Percentiles rank a stretch among this genome's conserved stretches.
phyloP scores from a whole-genome alignment of 768 basidiomycete genomes.

The Amanita pseudoporphyria region DNA sequence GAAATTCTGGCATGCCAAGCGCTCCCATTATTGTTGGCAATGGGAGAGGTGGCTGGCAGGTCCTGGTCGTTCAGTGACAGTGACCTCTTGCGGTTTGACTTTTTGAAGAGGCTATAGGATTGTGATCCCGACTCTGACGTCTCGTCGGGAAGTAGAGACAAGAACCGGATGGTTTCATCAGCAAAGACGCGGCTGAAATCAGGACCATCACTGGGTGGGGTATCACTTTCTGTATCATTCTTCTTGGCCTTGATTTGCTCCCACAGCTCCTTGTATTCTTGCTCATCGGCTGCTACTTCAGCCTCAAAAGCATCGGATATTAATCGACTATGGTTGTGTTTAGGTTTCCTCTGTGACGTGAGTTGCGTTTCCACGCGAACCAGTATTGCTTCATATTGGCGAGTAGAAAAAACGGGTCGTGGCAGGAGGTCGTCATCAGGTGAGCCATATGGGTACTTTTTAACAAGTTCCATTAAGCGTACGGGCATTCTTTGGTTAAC shows the following conservation, averaged over 20 bases:
- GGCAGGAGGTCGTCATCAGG: slow-evolving; percentile 40
- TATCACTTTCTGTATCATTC: slow-evolving; percentile 20
- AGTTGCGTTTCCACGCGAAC: slow-evolving; percentile 56
- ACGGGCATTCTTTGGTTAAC: slow-evolving; percentile 48
- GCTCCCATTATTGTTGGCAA: slow-evolving; percentile 11
- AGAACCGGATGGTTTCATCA: slow-evolving; percentile 57
- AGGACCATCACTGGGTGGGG: slow-evolving; percentile 27
- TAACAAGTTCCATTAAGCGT: slow-evolving; percentile 61
- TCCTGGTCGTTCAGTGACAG: slow-evolving; percentile 20
- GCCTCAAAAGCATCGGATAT: slow-evolving; percentile 54
- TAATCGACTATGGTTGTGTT: slow-evolving; percentile 47
- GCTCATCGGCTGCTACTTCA: slow-evolving; percentile 19
- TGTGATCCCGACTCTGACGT: not conserved
- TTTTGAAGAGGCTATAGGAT: not conserved
- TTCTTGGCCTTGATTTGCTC: slow-evolving; percentile 36
- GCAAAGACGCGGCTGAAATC: slow-evolving; percentile 46
- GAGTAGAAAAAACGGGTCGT: slow-evolving; percentile 61
- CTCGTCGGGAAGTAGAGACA: slow-evolving; percentile 32
- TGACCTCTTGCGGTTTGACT: slow-evolving; percentile 19
- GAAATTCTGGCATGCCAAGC: slow-evolving; percentile 20
- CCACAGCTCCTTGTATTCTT: slow-evolving; percentile 40
- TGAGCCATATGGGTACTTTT: slow-evolving; percentile 53
- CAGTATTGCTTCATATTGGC: slow-evolving; percentile 51
- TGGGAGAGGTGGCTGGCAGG: slow-evolving; percentile 10
- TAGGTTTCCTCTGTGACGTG: slow-evolving; percentile 24